Conservation (phyloP, 2,329 filamentous ascomycete species). For the Thelonectria olida region DNA sequence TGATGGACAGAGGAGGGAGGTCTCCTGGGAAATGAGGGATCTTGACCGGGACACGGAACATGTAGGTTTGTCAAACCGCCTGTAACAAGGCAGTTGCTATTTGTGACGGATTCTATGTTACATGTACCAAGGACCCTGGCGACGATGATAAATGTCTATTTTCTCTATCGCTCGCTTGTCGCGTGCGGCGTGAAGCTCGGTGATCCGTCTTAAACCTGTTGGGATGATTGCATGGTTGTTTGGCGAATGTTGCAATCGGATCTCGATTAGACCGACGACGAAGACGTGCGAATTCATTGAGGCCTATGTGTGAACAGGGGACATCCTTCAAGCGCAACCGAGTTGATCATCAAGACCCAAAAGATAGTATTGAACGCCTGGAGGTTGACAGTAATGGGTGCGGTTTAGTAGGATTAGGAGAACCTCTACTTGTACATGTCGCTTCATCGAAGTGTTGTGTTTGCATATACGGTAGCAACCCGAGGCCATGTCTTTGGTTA, state of each 20-base stretch:
- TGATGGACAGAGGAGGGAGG: not conserved
- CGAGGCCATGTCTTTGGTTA: constrained; percentile 8
- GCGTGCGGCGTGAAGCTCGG: constrained; percentile 1
- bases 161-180: not conserved
- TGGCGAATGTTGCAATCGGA: constrained; percentile 26
- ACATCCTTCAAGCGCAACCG: not conserved
- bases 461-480: not conserved
- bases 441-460: not conserved
- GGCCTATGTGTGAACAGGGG: not conserved
- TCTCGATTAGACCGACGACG: constrained; percentile 32
- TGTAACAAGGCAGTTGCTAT: not conserved
- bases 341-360: not conserved
- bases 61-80: not conserved
- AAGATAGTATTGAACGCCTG: too few species aligned
- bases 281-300: not conserved
- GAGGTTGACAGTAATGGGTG: too few species aligned
- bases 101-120: too few species aligned
- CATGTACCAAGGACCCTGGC: too few species aligned
- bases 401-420: too few species aligned
- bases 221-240: not conserved
- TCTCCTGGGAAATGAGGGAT: not conserved
- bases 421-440: too few species aligned
- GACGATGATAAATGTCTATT: too few species aligned
- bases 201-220: not conserved
- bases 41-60: not conserved